Evolutionary conservation across 1,139 yeast species (phyloP).

Genomic region (Suhomyces choctaworum): DNA sequence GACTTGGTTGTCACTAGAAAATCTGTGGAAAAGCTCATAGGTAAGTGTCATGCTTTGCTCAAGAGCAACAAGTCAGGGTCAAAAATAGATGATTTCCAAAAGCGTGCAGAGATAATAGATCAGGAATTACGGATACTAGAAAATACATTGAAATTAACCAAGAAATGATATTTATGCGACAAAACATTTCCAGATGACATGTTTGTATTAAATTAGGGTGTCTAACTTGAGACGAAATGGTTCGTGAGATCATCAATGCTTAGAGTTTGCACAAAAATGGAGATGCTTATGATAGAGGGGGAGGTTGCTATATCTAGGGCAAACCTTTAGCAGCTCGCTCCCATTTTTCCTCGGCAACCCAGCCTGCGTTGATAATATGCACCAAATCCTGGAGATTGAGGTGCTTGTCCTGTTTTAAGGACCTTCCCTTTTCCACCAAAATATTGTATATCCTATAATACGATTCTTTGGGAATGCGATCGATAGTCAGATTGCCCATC

Average conservation of each 20-base stretch:
- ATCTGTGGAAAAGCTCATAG: conserved; percentile 22
- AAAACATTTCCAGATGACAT: not conserved
- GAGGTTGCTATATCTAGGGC: conserved; percentile 24
- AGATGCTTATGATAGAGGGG: not conserved
- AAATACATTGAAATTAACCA: conserved; percentile 16
- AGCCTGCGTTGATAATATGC: conserved; percentile 64
- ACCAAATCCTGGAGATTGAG: conserved; percentile 62
- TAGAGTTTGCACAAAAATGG: not conserved
- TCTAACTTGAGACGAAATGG: too few species aligned
- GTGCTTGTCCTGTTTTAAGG: conserved; percentile 48
- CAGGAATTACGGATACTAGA: conserved; percentile 28
- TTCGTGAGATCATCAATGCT: too few species aligned
- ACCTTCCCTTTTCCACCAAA: conserved; percentile 58
- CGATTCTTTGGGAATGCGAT: conserved; percentile 46
- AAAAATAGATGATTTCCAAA: conserved; percentile 22
- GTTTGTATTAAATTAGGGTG: not conserved
- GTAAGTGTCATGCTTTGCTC: conserved; percentile 18
- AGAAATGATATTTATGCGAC: conserved; percentile 3
- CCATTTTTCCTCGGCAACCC: conserved; percentile 68
- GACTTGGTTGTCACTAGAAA: conserved; percentile 24
- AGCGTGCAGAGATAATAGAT: conserved; percentile 24
- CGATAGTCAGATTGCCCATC: conserved; percentile 28
- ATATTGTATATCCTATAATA: conserved; percentile 57
- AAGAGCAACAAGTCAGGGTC: not conserved
- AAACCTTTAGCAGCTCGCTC: conserved; percentile 55